Conservation (phyloP, 2,329 filamentous ascomycete species). For the Stemphylium vesicarium region DNA sequence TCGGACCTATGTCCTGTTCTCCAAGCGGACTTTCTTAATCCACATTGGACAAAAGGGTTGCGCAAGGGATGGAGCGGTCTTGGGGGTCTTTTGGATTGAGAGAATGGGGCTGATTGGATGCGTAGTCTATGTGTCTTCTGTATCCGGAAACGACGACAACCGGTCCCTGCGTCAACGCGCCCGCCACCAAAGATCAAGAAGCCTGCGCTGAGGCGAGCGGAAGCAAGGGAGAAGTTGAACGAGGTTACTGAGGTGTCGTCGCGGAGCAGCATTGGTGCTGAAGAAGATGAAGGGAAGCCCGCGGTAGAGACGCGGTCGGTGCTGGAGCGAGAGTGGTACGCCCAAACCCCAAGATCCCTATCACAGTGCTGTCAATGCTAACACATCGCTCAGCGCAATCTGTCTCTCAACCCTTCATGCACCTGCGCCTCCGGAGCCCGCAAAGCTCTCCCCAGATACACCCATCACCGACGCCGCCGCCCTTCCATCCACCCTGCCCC, state of each 20-base stretch:
- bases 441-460: constrained; percentile 22
- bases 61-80: neutral
- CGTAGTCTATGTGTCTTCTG: constrained; percentile 31
- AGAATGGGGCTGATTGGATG: neutral
- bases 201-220: constrained; percentile 25
- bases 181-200: constrained; percentile 16
- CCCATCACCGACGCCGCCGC: constrained; percentile 11
- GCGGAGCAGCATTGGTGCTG: neutral
- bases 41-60: neutral
- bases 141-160: constrained; percentile 22
- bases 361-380: constrained; percentile 1
- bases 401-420: constrained; percentile 39
- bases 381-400: constrained; percentile 32
- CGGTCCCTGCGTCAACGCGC: constrained; percentile 4
- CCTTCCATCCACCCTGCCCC: neutral
- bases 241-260: constrained; percentile 27
- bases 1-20: neutral
- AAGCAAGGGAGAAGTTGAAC: constrained; percentile 29
- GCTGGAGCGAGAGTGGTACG: constrained; percentile 39
- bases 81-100: too few relatives aligned
- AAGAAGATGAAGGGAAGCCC: constrained; percentile 1
- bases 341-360: neutral
- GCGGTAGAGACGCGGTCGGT: constrained; percentile 23
- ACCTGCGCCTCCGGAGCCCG: constrained; percentile 37
- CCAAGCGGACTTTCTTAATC: neutral